Base-by-base conservation (phyloP, 2,329 filamentous ascomycete species). In the Xylariomycetidae sp. region DNA sequence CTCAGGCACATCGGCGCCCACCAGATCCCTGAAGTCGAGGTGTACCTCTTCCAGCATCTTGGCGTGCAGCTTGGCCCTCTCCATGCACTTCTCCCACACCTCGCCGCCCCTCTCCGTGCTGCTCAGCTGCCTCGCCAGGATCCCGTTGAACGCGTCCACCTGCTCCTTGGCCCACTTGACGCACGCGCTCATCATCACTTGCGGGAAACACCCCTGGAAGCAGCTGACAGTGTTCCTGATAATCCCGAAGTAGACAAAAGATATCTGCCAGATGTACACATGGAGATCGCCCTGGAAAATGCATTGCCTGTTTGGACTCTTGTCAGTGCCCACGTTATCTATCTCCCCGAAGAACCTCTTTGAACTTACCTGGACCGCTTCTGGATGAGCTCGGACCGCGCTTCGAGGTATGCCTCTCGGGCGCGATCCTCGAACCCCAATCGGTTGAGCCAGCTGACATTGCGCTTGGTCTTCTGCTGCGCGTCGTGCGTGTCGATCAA, bases 81-180 rank as follows among this genome's bases (percentile, higher is more conserved):
- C 77, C 67, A 96, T 80, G 61, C 92, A 97, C 51, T 85, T 76
- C 33, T 74, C 75, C 86, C 88, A 96, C 2, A 86, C 74, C 27
- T 78, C 72, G 11, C 83, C 82, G n/a, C 75, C 80, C 31, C 70
- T 74, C 40, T 94, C 83, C 3, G 92, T 85, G 54, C 85, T 88
- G 62, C 88, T 94, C 41, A 98, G 67, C 62, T 97, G 92, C 38
- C 90, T 72, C 22, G 74, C 78, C 23, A 98, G 69, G 31, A 92
- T 80, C 28, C 72, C 72, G 51, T 96, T 97, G 68, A 97, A 97
- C 2, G 80, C 80, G 49, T 96, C 89, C 2, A 97, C 80, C 56
- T 94, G 82, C 49, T 92, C 84, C 61, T 96, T 97, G n/a, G 88
- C 89, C 92, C 92, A 98, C 56, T 90, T 94, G 50, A 98, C 90